A percentile compares a stretch with the other conserved stretches of the same genome.
phyloP scores from a whole-genome alignment of 2,329 filamentous ascomycete species.

The Parascedosporium putredinis region DNA sequence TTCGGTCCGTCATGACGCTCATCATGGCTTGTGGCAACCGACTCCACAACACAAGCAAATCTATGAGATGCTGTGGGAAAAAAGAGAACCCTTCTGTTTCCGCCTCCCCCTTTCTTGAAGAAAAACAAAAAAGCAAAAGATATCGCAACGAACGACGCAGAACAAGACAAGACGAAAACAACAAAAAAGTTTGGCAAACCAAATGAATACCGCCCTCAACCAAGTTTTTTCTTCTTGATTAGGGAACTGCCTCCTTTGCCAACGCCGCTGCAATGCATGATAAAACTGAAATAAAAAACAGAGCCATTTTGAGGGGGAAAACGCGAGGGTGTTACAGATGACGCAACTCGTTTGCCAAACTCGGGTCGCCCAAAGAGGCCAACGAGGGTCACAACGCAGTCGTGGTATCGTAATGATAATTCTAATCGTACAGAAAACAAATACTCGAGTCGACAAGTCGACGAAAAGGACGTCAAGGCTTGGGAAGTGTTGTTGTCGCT shows the following conservation, averaged over 20 bases:
- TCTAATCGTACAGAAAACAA: slow-evolving; percentile 8
- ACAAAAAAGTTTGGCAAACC: slow-evolving; percentile 20
- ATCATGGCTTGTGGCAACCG: slow-evolving; percentile 8
- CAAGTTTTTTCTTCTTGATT: slow-evolving; percentile 7
- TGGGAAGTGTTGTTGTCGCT: neutral
- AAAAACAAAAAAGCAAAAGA: slow-evolving; percentile 18
- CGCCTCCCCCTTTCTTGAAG: too few relatives aligned
- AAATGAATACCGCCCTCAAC: slow-evolving; percentile 13
- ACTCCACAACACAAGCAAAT: slow-evolving; percentile 23
- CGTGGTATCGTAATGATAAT: slow-evolving; percentile 34
- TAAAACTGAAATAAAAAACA: slow-evolving; percentile 22
- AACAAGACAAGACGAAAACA: neutral
- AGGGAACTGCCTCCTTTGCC: slow-evolving; percentile 20
- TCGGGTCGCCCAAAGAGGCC: slow-evolving; percentile 11
- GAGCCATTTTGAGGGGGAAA: slow-evolving; percentile 21
- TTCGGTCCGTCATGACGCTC: neutral
- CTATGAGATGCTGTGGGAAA: slow-evolving; percentile 29
- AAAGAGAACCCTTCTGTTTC: too few relatives aligned
- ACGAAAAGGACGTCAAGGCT: neutral
- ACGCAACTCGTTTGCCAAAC: slow-evolving; percentile 7
- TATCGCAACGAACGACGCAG: neutral
- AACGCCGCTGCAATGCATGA: slow-evolving; percentile 51
- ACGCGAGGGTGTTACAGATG: slow-evolving; percentile 18
- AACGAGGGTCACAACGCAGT: slow-evolving; percentile 22
- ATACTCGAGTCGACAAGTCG: slow-evolving; percentile 1